A percentile compares a stretch with the other conserved stretches of the same genome.
These are phyloP conservation scores for Aphanomyces euteiches DNA, from an alignment of 352 stramenopile genomes.

Conservation along the genomic window DNA sequence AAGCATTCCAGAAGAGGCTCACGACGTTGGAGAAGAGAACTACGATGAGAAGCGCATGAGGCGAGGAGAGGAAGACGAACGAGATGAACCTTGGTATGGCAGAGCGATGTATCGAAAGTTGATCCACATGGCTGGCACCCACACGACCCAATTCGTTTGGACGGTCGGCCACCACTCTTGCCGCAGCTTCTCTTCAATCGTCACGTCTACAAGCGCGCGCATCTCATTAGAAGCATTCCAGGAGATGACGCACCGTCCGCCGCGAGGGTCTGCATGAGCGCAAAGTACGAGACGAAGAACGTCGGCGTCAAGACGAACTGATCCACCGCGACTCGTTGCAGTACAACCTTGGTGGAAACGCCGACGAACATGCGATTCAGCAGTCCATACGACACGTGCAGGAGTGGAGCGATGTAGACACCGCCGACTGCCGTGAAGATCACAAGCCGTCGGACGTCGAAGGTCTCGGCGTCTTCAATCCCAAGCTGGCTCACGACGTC, in stretches of 20 bases:
- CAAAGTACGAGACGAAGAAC: slow-evolving; percentile 74
- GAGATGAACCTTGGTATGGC: slow-evolving; percentile 5
- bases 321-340: slow-evolving; percentile 65
- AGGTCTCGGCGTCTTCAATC: slow-evolving; percentile 30
- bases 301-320: slow-evolving; percentile 64
- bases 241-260: not conserved
- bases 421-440: slow-evolving; percentile 67
- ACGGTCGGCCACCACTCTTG: slow-evolving; percentile 70
- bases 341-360: slow-evolving; percentile 39
- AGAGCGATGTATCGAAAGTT: slow-evolving; percentile 74
- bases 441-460: slow-evolving; percentile 49
- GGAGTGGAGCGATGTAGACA: slow-evolving; percentile 53
- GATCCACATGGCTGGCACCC: slow-evolving; percentile 71
- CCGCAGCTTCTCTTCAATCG: slow-evolving; percentile 59
- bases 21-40: slow-evolving; percentile 81
- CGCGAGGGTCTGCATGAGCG: slow-evolving; percentile 50
- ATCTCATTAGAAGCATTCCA: not conserved
- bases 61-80: not conserved
- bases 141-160: slow-evolving; percentile 75
- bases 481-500: slow-evolving; percentile 70
- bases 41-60: slow-evolving; percentile 44
- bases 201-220: slow-evolving; percentile 22
- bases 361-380: slow-evolving; percentile 44
- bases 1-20: slow-evolving; percentile 78
- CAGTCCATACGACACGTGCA: slow-evolving; percentile 73